Conservation (phyloP, 148 eudicot genomes). For the Rhododendron simsii region DNA sequence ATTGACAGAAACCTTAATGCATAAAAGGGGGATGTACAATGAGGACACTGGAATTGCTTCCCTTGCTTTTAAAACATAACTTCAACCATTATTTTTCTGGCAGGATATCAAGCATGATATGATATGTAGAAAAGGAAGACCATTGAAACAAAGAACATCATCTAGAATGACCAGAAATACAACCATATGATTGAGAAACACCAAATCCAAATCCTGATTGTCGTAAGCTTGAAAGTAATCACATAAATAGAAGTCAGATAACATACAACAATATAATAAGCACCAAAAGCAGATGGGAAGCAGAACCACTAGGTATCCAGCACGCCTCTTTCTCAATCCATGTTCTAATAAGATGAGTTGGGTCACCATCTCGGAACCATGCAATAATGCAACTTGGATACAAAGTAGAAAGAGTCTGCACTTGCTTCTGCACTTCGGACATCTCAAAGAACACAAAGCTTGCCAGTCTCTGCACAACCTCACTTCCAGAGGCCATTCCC, state of each 20-base stretch:
- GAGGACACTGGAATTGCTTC: not conserved
- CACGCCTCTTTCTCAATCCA: not conserved
- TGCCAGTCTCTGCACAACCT: not conserved
- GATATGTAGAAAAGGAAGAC: not conserved
- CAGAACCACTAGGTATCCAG: not conserved
- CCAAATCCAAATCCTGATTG: not conserved
- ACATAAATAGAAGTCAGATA: not conserved
- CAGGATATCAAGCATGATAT: not conserved
- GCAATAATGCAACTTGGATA: not conserved
- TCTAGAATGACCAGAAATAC: not conserved
- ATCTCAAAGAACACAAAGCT: conserved; percentile 49
- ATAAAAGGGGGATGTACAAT: not conserved
- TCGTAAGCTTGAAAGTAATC: not conserved
- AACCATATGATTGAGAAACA: not conserved
- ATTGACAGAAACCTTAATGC: not conserved
- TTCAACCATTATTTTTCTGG: not conserved
- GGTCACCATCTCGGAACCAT: not conserved
- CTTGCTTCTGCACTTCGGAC: conserved; percentile 36
- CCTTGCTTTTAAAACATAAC: not conserved
- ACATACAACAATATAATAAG: not conserved
- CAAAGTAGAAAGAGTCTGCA: conserved; percentile 14
- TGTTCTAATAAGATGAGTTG: not conserved
- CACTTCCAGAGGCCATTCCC: conserved; percentile 77
- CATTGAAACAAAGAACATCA: not conserved
- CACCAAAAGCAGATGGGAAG: not conserved